These are phyloP conservation scores for Xylaria sp. DNA, from an alignment of 2,329 filamentous ascomycete species.

Conservation along the genomic window DNA sequence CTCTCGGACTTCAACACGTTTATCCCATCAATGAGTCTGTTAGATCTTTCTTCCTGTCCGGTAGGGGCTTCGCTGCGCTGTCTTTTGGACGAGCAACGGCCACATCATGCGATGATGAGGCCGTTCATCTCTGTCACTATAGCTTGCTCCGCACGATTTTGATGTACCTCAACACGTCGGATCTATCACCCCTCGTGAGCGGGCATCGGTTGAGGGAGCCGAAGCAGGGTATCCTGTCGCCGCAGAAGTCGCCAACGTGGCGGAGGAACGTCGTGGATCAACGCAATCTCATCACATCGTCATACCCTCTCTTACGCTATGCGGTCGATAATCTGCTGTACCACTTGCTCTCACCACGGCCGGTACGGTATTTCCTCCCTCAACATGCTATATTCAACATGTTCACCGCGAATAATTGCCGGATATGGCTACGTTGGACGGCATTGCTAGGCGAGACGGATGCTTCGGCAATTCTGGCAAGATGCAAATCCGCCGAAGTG, in stretches of 20 bases:
- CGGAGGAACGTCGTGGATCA: slow-evolving; percentile 28
- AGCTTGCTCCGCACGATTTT: slow-evolving; percentile 35
- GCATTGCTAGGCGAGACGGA: slow-evolving; percentile 36
- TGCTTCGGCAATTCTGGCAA: slow-evolving; percentile 23
- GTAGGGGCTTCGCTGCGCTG: slow-evolving; percentile 32
- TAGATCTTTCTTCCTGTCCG: slow-evolving; percentile 34
- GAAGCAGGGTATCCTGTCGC: slow-evolving; percentile 13
- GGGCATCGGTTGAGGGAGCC: slow-evolving; percentile 15
- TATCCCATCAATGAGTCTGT: slow-evolving; percentile 34
- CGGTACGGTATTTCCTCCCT: slow-evolving; percentile 34
- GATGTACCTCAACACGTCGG: slow-evolving; percentile 36
- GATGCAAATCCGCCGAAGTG: slow-evolving; percentile 25
- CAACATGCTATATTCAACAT: slow-evolving; percentile 33
- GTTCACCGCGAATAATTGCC: slow-evolving; percentile 27
- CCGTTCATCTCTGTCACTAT: slow-evolving; percentile 33
- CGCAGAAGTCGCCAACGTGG: slow-evolving; percentile 21
- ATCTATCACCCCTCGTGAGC: slow-evolving; percentile 35
- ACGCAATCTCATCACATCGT: slow-evolving; percentile 33
- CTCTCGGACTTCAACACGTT: slow-evolving; percentile 35
- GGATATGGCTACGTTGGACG: slow-evolving; percentile 38
- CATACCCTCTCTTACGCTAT: slow-evolving; percentile 36
- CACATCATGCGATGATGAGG: slow-evolving; percentile 1
- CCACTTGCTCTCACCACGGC: slow-evolving; percentile 32
- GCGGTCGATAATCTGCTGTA: slow-evolving; percentile 36
- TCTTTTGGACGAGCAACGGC: slow-evolving; percentile 14